Base-by-base conservation (phyloP, 2,329 filamentous ascomycete genomes). In the Albophoma yamanashiensis region DNA sequence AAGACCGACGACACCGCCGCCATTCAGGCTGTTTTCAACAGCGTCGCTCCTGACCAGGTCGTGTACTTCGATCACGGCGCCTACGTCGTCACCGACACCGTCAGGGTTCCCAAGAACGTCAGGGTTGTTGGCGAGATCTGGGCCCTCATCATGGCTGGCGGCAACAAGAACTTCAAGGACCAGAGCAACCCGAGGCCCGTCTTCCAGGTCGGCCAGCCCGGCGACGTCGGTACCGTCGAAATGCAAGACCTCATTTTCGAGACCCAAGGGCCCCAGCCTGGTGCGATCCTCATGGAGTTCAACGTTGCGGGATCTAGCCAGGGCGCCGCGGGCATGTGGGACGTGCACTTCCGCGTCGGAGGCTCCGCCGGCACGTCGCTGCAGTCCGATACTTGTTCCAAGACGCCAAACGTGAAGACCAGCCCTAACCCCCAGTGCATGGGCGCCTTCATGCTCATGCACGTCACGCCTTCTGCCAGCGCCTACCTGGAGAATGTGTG, bases 331-430 rank as follows among this genome's bases (percentile, higher is more conserved):
- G 93, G 86, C 63, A 86, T 97, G 75, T 99, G 92, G 90, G 94
- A 99, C 69, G 87, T 92, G n/a, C 94, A 99, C 79, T 88, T 94
- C 76, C 91, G 94, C 69, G 84, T 99, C 67, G 93, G 92, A 67
- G 94, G 94, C 52, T 87, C 88, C 59, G 87, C 89, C 5, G 93
- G 93, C 62, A 95, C 92, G 36, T 76, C 89, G 64, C 82, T 97
- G 20, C 90, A 95, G 75, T 88, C 87, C 22, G 82, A 90, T 72
- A 86, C 80, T 59, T 97, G 92, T 78, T 74, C 83, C 72, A 95
- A 95, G 81, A 89, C 87, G 63, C 89, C 89, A 50, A 79, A 81
- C 57, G 75, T 78, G 17, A 81, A 79, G 7, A 85, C 88, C 57
- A 72, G 75, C 4, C 82, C 87, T 64, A 86, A 89, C 64, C 70